phyloP scores from a whole-genome alignment of 208 protist species.

The Trypanosoma congolense region DNA sequence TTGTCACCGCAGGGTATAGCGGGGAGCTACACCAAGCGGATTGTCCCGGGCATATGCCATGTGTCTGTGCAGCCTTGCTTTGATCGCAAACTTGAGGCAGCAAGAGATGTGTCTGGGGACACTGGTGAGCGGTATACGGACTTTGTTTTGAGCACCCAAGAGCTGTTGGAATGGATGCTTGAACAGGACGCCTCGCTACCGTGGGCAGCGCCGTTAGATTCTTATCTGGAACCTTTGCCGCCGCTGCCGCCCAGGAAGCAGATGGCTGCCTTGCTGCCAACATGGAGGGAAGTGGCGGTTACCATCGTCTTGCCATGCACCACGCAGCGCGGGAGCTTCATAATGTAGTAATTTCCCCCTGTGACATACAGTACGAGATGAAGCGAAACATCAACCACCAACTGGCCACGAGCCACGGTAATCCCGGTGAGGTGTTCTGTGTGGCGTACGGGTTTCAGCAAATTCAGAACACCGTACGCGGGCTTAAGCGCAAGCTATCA shows the following conservation, averaged over 20 bases:
- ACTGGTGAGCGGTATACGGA: conserved; percentile 85
- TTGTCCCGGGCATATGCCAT: conserved; percentile 70
- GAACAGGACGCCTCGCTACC: conserved; percentile 43
- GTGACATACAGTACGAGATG: conserved; percentile 40
- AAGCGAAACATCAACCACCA: conserved; percentile 74
- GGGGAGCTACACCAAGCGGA: conserved; percentile 86
- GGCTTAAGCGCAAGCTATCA: conserved; percentile 75
- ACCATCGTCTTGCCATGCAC: conserved; percentile 43
- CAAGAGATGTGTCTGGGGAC: conserved; percentile 56
- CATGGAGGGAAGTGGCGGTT: conserved; percentile 70
- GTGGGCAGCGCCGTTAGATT: conserved; percentile 43
- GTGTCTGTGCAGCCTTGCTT: conserved; percentile 97
- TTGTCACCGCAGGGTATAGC: conserved; percentile 97
- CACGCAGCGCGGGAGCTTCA: conserved; percentile 11
- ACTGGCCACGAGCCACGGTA: conserved; percentile 26
- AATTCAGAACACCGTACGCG: conserved; percentile 96
- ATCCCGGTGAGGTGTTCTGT: conserved; percentile 64
- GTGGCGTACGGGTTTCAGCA: conserved; percentile 97
- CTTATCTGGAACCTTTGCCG: conserved; percentile 8
- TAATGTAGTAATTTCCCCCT: conserved; percentile 2
- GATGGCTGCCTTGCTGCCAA: conserved; percentile 10
- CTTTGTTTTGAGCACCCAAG: conserved; percentile 93
- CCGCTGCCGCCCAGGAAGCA: neutral
- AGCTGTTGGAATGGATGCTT: conserved; percentile 88
- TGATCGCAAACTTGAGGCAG: conserved; percentile 98